Base-by-base conservation (phyloP, 345 rosid genomes). In the Cochlearia excelsa region DNA sequence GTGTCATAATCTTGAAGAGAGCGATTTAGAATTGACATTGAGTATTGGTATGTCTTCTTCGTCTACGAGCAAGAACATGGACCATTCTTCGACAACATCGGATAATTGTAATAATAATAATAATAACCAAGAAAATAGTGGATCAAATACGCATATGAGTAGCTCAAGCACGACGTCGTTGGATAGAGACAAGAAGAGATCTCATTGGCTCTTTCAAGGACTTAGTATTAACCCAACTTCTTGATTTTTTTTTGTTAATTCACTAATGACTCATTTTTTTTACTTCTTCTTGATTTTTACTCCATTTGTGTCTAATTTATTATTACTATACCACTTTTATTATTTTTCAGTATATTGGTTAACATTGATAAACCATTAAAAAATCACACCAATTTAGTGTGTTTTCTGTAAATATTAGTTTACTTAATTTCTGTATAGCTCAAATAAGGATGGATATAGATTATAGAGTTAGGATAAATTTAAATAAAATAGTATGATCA, bases 161-260 rank as follows among this genome's bases (percentile, higher is more conserved):
- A 81, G 80, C 74, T 81, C 85, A 39, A 81, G 78, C 47, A 71
- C 70, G 47, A 75, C 84, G 44, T 80, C 83, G 26, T 75, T 76
- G 49, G 88, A 82, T 66, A 80, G 74, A 65, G 85, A 80, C 42
- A 81, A 68, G 68, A 82, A 82, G 63, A 75, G 74, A 35, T 90
- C 83, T 8, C 83, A 78, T 73, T 87, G 95, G 97, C 82, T 83
- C 51, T 82, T 90, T 49, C 80, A 75, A 65, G 84, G 82, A 63
- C 78, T 78, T 66, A 77, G 78, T 61, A 71, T 77, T 55, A 79
- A 78, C 61, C 78, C 78, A 58, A 73, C 79, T 49, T 78, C 77
- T 67, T 71, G 70, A 71, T 59, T 53, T 57, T 44, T 16, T 33
- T 33, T 33, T 63, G 43, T 63, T 70, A n/a, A 56, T 58, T 70